These are phyloP conservation scores for Selenicereus undatus DNA, from an alignment of 148 eudicot genomes.

Conservation along the genomic window DNA sequence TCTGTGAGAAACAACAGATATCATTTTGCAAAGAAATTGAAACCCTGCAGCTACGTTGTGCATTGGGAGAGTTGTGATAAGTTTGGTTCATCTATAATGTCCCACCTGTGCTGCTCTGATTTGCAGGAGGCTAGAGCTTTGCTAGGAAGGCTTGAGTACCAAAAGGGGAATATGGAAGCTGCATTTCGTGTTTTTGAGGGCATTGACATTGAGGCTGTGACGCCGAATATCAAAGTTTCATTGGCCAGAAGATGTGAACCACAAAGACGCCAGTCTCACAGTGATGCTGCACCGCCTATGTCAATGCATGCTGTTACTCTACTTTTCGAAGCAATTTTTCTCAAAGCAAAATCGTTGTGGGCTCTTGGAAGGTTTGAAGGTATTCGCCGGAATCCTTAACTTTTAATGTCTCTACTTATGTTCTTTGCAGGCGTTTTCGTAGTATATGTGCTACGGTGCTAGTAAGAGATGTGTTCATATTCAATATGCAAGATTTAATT, in stretches of 20 bases:
- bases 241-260: conserved; percentile 49
- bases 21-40: too few species aligned
- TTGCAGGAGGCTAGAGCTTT: conserved; percentile 87
- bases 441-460: not conserved
- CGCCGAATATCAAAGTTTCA: conserved; percentile 55
- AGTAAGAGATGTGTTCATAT: not conserved
- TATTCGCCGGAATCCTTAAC: conserved; percentile 20
- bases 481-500: conserved; percentile 10
- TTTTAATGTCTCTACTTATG: not conserved
- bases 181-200: conserved; percentile 89
- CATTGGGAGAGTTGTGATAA: not conserved
- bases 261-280: conserved; percentile 40
- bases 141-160: conserved; percentile 85
- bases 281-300: conserved; percentile 53
- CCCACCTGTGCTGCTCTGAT: conserved; percentile 11
- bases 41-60: too few species aligned
- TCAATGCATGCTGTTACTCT: conserved; percentile 81
- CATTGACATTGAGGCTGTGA: conserved; percentile 64
- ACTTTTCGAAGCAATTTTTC: conserved; percentile 75
- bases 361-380: conserved; percentile 74
- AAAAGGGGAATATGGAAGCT: conserved; percentile 80
- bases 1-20: too few species aligned
- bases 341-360: conserved; percentile 72
- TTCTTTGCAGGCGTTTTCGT: not conserved
- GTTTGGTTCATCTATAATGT: not conserved